Evolutionary conservation across 2,329 filamentous ascomycete genomes (phyloP), one percentile per base, ranked within the genome.

Genomic region (Bipolaris sorokiniana): DNA sequence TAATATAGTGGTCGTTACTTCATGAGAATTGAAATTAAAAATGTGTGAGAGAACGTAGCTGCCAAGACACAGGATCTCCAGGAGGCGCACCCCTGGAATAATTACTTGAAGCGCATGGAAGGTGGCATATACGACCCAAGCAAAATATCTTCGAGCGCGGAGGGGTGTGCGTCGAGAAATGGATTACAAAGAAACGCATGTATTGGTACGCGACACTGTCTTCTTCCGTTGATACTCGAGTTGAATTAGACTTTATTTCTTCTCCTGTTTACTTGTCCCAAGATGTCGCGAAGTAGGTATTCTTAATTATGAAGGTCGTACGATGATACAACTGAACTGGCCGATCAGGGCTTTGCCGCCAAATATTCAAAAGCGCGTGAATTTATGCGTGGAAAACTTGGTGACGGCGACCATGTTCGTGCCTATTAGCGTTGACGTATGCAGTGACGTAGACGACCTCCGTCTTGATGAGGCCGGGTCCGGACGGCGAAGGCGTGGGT

Each of bases 161-260:
- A 63, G 54, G 53, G 68, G 63, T 64, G 66, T 64, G 68, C 64
- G 58, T 67, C 66, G 68, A 64, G 61, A 59, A 61, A 54, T 42
- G 50, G 58, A 61, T 61, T 68, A 65, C 56, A 64, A 73, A 68
- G 65, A 64, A 73, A 68, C 65, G 62, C 71, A 73, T 74, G 64
- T 59, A 70, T 63, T 72, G 66, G 26, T 68, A 69, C 73, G 72
- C 71, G 71, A 75, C 71, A 70, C 71, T 71, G 67, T 68, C 70
- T 75, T 73, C 70, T 65, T 64, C 65, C 47, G 64, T 63, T 71
- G 74, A 75, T 74, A 76, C 66, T 68, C 54, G 63, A 61, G 64
- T 67, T 56, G 56, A 56, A 68, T 66, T 48, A 58, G 55, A 67
- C 64, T 52, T 48, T n/a, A n/a, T 56, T 63, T 62, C 57, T 59